Conservation (phyloP, 164 flowering plant species). For the Stephania cephalantha region DNA sequence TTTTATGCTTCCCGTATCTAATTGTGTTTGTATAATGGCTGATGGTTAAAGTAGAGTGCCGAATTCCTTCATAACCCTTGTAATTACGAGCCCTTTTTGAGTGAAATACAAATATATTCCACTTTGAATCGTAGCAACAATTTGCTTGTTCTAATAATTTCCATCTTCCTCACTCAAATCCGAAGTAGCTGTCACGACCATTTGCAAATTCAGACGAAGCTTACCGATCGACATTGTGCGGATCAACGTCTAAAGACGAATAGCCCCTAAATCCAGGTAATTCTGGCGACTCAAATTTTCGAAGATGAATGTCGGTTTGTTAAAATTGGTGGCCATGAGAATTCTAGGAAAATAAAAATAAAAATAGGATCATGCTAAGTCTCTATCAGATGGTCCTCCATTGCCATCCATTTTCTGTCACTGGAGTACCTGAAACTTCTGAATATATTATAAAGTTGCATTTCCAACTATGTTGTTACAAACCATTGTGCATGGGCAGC, state of each 20-base stretch:
- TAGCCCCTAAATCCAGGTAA: not conserved
- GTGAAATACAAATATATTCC: not conserved
- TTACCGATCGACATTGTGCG: not conserved
- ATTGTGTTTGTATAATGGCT: not conserved
- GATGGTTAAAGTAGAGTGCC: not conserved
- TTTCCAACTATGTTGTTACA: no score
- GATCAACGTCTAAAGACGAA: not conserved
- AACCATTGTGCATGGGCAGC: no score
- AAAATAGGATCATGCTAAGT: not conserved
- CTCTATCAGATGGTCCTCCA: not conserved
- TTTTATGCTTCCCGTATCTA: not conserved
- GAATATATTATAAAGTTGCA: no score
- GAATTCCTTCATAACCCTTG: slow-evolving; percentile 5
- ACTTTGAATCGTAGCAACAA: not conserved
- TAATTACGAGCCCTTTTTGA: not conserved
- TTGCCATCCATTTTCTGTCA: no score
- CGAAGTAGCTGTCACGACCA: not conserved
- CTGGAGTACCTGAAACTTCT: no score
- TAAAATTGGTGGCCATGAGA: not conserved
- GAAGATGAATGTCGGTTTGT: not conserved
- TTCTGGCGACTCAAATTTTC: not conserved
- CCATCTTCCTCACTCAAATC: not conserved
- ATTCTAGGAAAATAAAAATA: not conserved
- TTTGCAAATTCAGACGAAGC: not conserved
- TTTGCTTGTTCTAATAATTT: not conserved